These are phyloP conservation scores for Lineolata rhizophorae DNA, from an alignment of 495 filamentous ascomycete genomes.

Conservation along the genomic window DNA sequence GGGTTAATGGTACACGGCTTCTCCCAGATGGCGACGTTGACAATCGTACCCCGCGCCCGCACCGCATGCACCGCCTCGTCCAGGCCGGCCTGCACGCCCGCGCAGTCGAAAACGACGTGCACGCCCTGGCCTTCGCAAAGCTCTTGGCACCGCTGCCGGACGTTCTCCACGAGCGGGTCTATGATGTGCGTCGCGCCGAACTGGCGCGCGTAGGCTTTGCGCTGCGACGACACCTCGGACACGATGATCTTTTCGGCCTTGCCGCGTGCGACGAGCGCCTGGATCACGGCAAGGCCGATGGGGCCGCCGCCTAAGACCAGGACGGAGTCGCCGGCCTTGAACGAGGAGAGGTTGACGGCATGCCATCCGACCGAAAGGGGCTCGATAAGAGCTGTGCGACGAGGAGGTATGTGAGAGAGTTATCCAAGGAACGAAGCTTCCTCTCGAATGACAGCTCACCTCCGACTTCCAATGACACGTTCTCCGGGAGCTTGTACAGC, in stretches of 20 bases:
- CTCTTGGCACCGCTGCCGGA: constrained; percentile 22
- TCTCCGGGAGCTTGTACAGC: constrained; percentile 24
- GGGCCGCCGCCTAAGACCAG: constrained; percentile 39
- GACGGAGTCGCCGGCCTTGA: constrained; percentile 26
- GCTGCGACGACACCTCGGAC: constrained; percentile 26
- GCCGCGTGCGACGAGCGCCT: constrained; percentile 27
- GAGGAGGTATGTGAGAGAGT: too few species aligned
- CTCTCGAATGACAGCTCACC: too few species aligned
- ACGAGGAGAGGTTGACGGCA: constrained; percentile 30
- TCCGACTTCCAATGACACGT: constrained; percentile 27
- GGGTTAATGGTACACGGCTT: constrained; percentile 24
- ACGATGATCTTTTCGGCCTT: constrained; percentile 32
- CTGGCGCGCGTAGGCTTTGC: constrained; percentile 25
- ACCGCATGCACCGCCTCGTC: constrained; percentile 26
- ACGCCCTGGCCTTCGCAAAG: constrained; percentile 27
- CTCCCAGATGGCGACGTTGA: constrained; percentile 44
- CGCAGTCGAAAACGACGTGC: constrained; percentile 34
- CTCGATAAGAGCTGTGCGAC: constrained; percentile 38
- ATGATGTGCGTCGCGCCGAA: constrained; percentile 33
- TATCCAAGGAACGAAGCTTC: background rate
- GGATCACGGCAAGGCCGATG: constrained; percentile 39
- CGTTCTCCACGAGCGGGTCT: constrained; percentile 30
- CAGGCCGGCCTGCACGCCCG: constrained; percentile 31
- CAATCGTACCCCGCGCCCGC: constrained; percentile 30
- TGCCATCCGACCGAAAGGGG: constrained; percentile 45